phyloP scores from a whole-genome alignment of 2,329 filamentous ascomycete species.

The Colletotrichum orbiculare region DNA sequence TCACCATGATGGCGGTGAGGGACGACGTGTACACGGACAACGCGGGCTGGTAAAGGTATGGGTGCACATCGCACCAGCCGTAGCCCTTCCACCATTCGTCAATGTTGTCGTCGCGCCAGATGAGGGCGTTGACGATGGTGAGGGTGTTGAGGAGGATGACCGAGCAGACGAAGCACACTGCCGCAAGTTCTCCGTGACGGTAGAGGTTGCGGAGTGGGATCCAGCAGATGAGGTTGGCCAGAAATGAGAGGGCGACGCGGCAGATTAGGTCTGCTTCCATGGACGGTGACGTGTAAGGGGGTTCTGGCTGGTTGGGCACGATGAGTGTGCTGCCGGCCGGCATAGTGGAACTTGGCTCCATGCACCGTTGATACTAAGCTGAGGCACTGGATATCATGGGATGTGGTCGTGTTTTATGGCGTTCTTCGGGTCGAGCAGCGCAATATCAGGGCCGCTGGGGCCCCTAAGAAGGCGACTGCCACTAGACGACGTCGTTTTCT shows the following conservation, averaged over 20 bases:
- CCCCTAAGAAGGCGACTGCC: too few species aligned
- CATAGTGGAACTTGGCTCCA: conserved; percentile 5
- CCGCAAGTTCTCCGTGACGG: conserved; percentile 65
- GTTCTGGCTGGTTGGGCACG: conserved; percentile 25
- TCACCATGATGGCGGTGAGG: conserved; percentile 65
- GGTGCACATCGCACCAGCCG: conserved; percentile 65
- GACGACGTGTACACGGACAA: conserved; percentile 61
- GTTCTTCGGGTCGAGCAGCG: too few species aligned
- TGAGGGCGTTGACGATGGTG: conserved; percentile 60
- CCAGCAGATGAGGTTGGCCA: conserved; percentile 58
- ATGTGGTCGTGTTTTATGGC: too few species aligned
- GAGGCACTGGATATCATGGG: too few species aligned
- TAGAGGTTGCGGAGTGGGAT: conserved; percentile 64
- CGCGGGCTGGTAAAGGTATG: conserved; percentile 55
- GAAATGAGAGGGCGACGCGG: conserved; percentile 58
- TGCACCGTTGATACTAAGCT: not conserved
- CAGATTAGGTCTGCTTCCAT: conserved; percentile 59
- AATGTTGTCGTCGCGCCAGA: conserved; percentile 65
- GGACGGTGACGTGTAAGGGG: conserved; percentile 38
- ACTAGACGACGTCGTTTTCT: too few species aligned
- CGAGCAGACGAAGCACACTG: conserved; percentile 59
- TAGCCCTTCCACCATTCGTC: conserved; percentile 61
- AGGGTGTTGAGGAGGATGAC: conserved; percentile 60
- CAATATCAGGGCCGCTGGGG: too few species aligned
- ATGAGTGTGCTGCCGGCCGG: conserved; percentile 2